Evolutionary conservation across 768 basidiomycete genomes (phyloP).

Genomic region (Naganishia vishniacii): DNA sequence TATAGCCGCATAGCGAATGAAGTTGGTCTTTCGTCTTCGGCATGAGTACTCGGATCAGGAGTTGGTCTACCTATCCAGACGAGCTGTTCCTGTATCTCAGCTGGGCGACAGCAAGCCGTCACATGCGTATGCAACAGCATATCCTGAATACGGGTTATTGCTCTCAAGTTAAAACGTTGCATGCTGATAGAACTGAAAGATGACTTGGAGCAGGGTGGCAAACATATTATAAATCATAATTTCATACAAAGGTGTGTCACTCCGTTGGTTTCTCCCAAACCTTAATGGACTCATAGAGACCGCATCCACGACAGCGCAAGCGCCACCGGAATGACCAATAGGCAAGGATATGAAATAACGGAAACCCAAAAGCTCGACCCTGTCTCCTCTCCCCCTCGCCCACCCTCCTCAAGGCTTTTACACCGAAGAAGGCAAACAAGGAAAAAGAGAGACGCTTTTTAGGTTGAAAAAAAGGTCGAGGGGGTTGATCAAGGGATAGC

Average conservation of each 20-base stretch:
- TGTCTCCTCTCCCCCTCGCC: conserved; percentile 9
- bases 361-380: conserved; percentile 27
- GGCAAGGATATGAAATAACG: conserved; percentile 33
- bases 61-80: too few relatives aligned
- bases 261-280: conserved; percentile 33
- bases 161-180: too few relatives aligned
- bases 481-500: conserved; percentile 29
- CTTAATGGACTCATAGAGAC: conserved; percentile 28
- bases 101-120: too few relatives aligned
- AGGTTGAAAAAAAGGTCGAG: conserved; percentile 22
- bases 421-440: conserved; percentile 18
- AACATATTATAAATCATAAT: neutral
- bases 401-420: conserved; percentile 12
- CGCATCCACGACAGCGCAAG: neutral
- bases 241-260: conserved; percentile 23
- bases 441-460: neutral
- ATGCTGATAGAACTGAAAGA: too few relatives aligned
- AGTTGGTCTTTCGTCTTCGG: too few relatives aligned
- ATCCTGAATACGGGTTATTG: too few relatives aligned
- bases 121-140: too few relatives aligned
- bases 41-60: too few relatives aligned
- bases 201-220: too few relatives aligned
- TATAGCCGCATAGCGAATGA: too few relatives aligned
- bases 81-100: too few relatives aligned
- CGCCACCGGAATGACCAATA: neutral